These are phyloP conservation scores for Ilyonectria sp. DNA, from an alignment of 2,329 filamentous ascomycete species.

Conservation along the genomic window DNA sequence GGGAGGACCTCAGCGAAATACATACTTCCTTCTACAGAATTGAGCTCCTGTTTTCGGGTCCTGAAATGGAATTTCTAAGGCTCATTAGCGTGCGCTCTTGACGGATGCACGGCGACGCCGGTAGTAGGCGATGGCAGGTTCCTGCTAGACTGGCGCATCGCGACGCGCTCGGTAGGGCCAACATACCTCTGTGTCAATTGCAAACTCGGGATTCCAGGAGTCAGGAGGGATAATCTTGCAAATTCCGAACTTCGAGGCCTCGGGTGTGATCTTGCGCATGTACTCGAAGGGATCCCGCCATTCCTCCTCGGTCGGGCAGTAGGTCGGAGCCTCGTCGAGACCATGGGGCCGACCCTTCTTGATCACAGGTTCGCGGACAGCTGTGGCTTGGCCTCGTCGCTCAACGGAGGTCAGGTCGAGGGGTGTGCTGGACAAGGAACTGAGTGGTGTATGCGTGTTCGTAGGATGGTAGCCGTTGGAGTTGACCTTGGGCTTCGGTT, in stretches of 20 bases:
- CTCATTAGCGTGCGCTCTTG: slow-evolving; percentile 35
- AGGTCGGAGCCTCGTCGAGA: slow-evolving; percentile 91
- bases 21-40: slow-evolving; percentile 97
- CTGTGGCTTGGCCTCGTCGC: slow-evolving; percentile 86
- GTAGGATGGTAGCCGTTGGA: slow-evolving; percentile 68
- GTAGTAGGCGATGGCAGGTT: not conserved
- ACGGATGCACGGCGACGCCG: not conserved
- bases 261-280: slow-evolving; percentile 90
- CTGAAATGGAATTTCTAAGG: slow-evolving; percentile 93
- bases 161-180: slow-evolving; percentile 21
- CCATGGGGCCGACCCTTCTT: slow-evolving; percentile 86
- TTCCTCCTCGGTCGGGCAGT: slow-evolving; percentile 90
- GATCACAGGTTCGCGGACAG: slow-evolving; percentile 82
- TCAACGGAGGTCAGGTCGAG: slow-evolving; percentile 93
- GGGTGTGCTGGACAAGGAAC: slow-evolving; percentile 71
- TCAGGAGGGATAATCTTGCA: slow-evolving; percentile 97
- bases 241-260: slow-evolving; percentile 90
- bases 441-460: slow-evolving; percentile 67
- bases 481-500: slow-evolving; percentile 68
- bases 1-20: slow-evolving; percentile 42
- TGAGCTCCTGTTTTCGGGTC: slow-evolving; percentile 95
- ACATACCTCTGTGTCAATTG: slow-evolving; percentile 93
- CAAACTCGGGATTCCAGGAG: slow-evolving; percentile 94
- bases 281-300: slow-evolving; percentile 96
- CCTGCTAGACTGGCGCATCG: not conserved